Conservation (phyloP, 2,329 filamentous ascomycete species). For the Ceratocystis destructans region DNA sequence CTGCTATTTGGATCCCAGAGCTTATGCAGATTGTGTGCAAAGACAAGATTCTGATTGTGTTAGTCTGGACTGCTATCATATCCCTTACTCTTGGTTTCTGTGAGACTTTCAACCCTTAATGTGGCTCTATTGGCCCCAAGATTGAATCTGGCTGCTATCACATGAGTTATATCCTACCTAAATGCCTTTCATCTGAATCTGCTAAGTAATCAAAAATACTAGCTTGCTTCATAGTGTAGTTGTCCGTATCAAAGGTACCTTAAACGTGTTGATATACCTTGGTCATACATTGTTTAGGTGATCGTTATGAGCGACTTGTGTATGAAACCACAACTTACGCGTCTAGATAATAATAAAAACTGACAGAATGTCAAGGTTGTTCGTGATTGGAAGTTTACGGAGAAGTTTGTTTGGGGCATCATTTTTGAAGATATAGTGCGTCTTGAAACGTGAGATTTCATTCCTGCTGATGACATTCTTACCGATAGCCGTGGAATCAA, state of each 20-base stretch:
- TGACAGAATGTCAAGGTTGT: slow-evolving; percentile 53
- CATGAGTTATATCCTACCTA: slow-evolving; percentile 15
- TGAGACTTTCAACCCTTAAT: slow-evolving; percentile 39
- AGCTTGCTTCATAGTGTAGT: slow-evolving; percentile 17
- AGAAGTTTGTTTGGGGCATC: slow-evolving; percentile 52
- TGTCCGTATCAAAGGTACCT: slow-evolving; percentile 5
- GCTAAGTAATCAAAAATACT: not conserved
- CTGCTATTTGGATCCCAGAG: slow-evolving; percentile 41
- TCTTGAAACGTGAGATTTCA: slow-evolving; percentile 54
- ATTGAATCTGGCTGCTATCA: slow-evolving; percentile 24
- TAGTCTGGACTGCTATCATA: slow-evolving; percentile 54
- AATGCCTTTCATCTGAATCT: not conserved
- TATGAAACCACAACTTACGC: slow-evolving; percentile 52
- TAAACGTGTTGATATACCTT: too few relatives aligned
- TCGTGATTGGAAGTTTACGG: slow-evolving; percentile 49
- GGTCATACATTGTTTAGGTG: slow-evolving; percentile 18
- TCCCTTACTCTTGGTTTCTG: slow-evolving; percentile 59
- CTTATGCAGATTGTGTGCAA: slow-evolving; percentile 58
- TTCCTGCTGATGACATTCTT: slow-evolving; percentile 58
- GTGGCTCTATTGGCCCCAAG: slow-evolving; percentile 24
- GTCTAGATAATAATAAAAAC: slow-evolving; percentile 46
- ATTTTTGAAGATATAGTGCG: slow-evolving; percentile 57
- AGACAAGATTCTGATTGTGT: slow-evolving; percentile 57
- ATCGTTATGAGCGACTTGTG: slow-evolving; percentile 49
- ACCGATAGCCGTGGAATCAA: slow-evolving; percentile 41